A percentile compares a stretch with the other conserved stretches of the same genome.
These are phyloP conservation scores for Hyaloscypha hepaticicola DNA, from an alignment of 495 filamentous ascomycete genomes.

Conservation along the genomic window DNA sequence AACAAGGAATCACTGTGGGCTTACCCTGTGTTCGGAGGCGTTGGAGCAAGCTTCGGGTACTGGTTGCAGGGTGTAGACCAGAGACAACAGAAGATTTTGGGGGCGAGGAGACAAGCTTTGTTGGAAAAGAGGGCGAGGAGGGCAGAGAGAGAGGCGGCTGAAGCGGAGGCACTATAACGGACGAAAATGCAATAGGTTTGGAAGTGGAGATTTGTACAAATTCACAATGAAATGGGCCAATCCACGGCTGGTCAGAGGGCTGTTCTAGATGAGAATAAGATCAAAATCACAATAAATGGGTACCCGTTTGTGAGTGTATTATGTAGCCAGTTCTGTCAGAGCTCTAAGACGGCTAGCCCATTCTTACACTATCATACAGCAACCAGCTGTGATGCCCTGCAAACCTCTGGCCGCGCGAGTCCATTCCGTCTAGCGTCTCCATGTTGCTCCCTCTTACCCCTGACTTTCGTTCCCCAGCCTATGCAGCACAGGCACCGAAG, in stretches of 20 bases:
- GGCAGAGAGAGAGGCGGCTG: constrained; percentile 56
- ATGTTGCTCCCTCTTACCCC: constrained; percentile 1
- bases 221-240: constrained; percentile 8
- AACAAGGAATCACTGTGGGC: constrained; percentile 73
- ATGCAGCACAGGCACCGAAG: constrained; percentile 67
- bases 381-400: neutral
- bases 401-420: neutral
- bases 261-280: neutral
- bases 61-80: constrained; percentile 87
- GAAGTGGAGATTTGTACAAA: constrained; percentile 24
- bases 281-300: neutral
- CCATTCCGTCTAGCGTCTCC: neutral
- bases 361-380: constrained; percentile 19
- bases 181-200: constrained; percentile 2
- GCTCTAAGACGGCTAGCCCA: neutral
- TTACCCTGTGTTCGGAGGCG: constrained; percentile 84
- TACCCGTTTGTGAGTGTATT: neutral
- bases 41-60: constrained; percentile 92
- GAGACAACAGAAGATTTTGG: constrained; percentile 70
- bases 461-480: constrained; percentile 44
- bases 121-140: constrained; percentile 85
- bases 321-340: neutral
- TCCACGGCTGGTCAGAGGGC: neutral
- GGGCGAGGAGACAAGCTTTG: constrained; percentile 70
- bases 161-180: constrained; percentile 15